Evolutionary conservation across 352 stramenopile genomes (phyloP).

Genomic region (Pythium vanterpoolii): DNA sequence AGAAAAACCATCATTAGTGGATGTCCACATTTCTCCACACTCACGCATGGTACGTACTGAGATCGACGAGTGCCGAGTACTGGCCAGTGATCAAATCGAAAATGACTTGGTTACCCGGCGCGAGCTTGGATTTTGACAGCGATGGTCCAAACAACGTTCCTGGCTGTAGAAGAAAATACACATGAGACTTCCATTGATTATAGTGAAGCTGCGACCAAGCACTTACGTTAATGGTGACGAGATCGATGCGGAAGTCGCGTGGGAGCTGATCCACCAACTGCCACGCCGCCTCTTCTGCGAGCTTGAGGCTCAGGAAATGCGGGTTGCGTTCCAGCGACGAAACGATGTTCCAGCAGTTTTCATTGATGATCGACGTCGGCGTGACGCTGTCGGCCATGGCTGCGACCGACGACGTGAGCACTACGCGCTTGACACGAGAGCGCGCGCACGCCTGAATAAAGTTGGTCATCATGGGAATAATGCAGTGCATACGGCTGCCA

Average conservation of each 20-base stretch:
- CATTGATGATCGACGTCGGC: conserved; percentile 78
- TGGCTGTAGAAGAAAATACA: conserved; percentile 32
- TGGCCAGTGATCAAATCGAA: conserved; percentile 85
- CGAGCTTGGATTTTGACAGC: conserved; percentile 80
- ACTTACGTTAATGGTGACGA: conserved; percentile 85
- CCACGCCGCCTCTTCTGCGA: conserved; percentile 85
- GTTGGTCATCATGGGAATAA: conserved; percentile 92
- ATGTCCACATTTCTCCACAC: background rate
- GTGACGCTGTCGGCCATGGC: conserved; percentile 81
- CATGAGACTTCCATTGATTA: too few species aligned
- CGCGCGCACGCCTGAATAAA: conserved; percentile 87
- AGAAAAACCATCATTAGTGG: background rate
- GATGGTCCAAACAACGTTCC: conserved; percentile 81
- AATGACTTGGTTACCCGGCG: conserved; percentile 83
- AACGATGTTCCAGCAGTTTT: conserved; percentile 83
- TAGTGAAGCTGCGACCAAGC: background rate
- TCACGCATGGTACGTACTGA: conserved; percentile 44
- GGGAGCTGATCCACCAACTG: conserved; percentile 85
- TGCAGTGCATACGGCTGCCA: conserved; percentile 88
- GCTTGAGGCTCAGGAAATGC: conserved; percentile 86
- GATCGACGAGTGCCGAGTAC: conserved; percentile 83
- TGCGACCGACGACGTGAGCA: conserved; percentile 83
- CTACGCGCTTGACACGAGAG: conserved; percentile 74
- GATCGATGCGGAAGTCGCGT: conserved; percentile 75
- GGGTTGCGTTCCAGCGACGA: conserved; percentile 83